Conservation (phyloP, 352 stramenopile species). For the Globisporangium cederbergense region DNA sequence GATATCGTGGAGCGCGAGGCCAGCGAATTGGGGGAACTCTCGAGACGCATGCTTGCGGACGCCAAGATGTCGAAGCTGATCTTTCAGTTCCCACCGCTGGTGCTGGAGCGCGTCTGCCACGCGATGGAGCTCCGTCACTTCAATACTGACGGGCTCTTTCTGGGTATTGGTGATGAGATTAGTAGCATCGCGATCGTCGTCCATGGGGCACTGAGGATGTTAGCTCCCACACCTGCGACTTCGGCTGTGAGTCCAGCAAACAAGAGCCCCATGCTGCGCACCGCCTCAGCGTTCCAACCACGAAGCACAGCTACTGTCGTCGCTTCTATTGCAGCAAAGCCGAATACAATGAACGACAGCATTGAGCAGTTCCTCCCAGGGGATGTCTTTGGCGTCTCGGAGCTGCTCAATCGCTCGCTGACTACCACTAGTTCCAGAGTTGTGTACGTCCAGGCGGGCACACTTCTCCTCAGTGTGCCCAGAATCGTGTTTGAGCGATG, state of each 20-base stretch:
- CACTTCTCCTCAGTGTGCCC: conserved; percentile 36
- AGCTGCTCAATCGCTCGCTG: conserved; percentile 20
- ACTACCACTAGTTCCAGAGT: not conserved
- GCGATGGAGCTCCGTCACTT: conserved; percentile 36
- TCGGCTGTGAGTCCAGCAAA: not conserved
- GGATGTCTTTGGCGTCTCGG: conserved; percentile 32
- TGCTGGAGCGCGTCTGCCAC: conserved; percentile 49
- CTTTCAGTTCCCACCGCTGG: conserved; percentile 53
- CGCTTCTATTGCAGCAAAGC: not conserved
- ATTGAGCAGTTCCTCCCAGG: conserved; percentile 28
- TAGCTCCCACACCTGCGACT: not conserved
- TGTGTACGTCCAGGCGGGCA: conserved; percentile 32
- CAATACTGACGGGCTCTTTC: conserved; percentile 12
- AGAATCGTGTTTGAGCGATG: conserved; percentile 39
- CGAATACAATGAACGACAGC: not conserved
- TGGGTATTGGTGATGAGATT: conserved; percentile 23
- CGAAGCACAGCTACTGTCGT: not conserved
- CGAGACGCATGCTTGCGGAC: conserved; percentile 30
- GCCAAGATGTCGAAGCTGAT: conserved; percentile 32
- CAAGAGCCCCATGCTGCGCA: not conserved
- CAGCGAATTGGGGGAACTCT: conserved; percentile 11
- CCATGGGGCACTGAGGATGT: conserved; percentile 21
- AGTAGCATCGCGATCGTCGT: conserved; percentile 35
- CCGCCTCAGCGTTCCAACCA: not conserved
- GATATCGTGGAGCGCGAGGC: conserved; percentile 1